phyloP scores from a whole-genome alignment of 371 early-diverging fungal genomes.

The Syncephalastrum racemosum region DNA sequence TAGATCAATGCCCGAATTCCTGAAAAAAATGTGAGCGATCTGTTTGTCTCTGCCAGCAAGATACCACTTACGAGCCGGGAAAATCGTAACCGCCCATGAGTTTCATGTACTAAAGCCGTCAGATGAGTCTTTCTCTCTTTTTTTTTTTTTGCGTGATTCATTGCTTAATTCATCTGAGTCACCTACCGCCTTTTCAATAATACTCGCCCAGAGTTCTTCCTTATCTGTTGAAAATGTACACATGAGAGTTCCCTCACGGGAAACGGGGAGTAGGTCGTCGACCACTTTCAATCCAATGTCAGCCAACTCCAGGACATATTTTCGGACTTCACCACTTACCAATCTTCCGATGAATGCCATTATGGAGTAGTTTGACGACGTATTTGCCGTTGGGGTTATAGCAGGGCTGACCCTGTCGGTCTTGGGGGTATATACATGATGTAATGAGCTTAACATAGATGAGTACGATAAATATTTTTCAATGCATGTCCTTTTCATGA shows the following conservation, averaged over 20 bases:
- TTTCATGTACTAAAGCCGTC: conserved; percentile 72
- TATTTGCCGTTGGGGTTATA: conserved; percentile 90
- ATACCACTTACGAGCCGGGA: conserved; percentile 79
- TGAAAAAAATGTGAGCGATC: conserved; percentile 18
- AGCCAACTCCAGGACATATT: not conserved
- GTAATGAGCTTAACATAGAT: conserved; percentile 65
- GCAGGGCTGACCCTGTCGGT: conserved; percentile 67
- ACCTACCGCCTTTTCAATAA: conserved; percentile 84
- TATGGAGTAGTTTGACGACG: conserved; percentile 78
- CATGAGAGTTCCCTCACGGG: conserved; percentile 72
- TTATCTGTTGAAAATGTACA: conserved; percentile 81
- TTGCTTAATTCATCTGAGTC: no score
- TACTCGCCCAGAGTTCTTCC: conserved; percentile 84
- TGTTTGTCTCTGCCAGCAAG: not conserved
- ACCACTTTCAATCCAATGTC: conserved; percentile 54
- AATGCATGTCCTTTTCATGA: not conserved
- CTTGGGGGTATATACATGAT: conserved; percentile 85
- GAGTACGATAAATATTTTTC: not conserved
- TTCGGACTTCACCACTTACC: conserved; percentile 33
- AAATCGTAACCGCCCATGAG: conserved; percentile 94
- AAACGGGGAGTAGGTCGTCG: conserved; percentile 85
- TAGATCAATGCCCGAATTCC: conserved; percentile 88
- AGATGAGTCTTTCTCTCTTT: not conserved
- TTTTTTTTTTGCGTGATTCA: no score
- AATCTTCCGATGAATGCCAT: conserved; percentile 79